phyloP scores from a whole-genome alignment of 2,329 filamentous ascomycete genomes.

The Diaporthe citriasiana region DNA sequence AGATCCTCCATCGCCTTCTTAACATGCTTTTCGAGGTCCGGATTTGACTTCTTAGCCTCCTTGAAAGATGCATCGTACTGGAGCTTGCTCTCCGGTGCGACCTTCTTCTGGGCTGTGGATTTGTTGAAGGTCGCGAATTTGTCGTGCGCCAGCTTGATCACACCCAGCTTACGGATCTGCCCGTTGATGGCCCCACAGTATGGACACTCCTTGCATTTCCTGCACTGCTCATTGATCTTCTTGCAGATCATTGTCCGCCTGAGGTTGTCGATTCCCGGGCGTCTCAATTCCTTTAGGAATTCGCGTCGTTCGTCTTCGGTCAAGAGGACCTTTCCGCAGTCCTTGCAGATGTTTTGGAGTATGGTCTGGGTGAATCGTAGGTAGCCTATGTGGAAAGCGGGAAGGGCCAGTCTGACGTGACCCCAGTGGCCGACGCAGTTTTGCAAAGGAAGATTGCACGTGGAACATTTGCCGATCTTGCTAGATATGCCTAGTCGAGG shows the following conservation, averaged over 20 bases:
- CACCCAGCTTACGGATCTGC: conserved; percentile 89
- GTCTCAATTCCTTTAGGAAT: conserved; percentile 84
- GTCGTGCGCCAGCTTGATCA: conserved; percentile 95
- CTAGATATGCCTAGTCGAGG: conserved; percentile 89
- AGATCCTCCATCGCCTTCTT: conserved; percentile 95
- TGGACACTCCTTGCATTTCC: conserved; percentile 86
- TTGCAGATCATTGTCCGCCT: conserved; percentile 87
- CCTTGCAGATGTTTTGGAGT: conserved; percentile 96
- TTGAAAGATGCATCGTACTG: conserved; percentile 89
- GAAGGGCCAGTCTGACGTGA: conserved; percentile 89
- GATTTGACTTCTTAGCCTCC: conserved; percentile 81
- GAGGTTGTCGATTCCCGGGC: conserved; percentile 88
- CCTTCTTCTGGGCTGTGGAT: conserved; percentile 88
- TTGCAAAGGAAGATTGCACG: conserved; percentile 84
- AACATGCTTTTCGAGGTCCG: conserved; percentile 90
- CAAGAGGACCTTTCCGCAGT: conserved; percentile 87
- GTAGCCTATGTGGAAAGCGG: conserved; percentile 96
- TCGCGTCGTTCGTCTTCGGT: conserved; percentile 82
- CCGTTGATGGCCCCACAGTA: conserved; percentile 89
- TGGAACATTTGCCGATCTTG: conserved; percentile 84
- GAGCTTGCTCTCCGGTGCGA: conserved; percentile 83
- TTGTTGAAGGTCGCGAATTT: conserved; percentile 91
- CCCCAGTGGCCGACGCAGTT: conserved; percentile 97
- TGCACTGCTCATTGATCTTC: conserved; percentile 88
- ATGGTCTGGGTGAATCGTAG: conserved; percentile 93